Conservation (phyloP, 495 filamentous ascomycete genomes). For the Penicillium samsonianum region DNA sequence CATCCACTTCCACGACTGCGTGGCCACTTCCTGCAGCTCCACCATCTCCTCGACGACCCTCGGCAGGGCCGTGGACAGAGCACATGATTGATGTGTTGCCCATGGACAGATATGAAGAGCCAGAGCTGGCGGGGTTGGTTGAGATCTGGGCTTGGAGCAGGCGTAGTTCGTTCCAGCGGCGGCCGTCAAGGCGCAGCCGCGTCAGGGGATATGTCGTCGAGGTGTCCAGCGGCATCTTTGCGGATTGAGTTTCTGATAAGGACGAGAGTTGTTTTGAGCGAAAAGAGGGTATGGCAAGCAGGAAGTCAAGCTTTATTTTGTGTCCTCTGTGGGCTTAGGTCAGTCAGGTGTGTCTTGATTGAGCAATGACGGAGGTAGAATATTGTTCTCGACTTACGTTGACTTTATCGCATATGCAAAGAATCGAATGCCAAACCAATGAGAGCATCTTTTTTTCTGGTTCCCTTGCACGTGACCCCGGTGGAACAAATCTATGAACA, state of each 20-base stretch:
- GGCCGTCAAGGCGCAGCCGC: slow-evolving; percentile 86
- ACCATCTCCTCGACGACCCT: slow-evolving; percentile 55
- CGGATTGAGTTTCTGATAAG: not conserved
- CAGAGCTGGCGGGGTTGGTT: slow-evolving; percentile 87
- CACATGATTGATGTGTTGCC: slow-evolving; percentile 97
- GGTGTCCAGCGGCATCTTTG: slow-evolving; percentile 84
- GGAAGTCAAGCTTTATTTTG: slow-evolving; percentile 4
- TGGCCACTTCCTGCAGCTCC: slow-evolving; percentile 49
- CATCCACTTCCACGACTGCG: slow-evolving; percentile 74
- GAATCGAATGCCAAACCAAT: not conserved
- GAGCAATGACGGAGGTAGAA: not conserved
- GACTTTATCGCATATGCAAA: not conserved
- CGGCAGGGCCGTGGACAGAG: slow-evolving; percentile 79
- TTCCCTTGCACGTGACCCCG: slow-evolving; percentile 5
- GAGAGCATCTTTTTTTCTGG: slow-evolving; percentile 11
- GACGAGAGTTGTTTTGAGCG: not conserved
- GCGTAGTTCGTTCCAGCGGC: slow-evolving; percentile 97
- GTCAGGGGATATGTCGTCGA: slow-evolving; percentile 79
- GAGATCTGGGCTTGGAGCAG: slow-evolving; percentile 85
- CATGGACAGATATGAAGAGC: slow-evolving; percentile 88
- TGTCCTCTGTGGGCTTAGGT: not conserved
- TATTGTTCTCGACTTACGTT: not conserved
- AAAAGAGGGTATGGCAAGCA: not conserved
- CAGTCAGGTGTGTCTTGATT: not conserved
- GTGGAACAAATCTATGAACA: not conserved